Conservation (phyloP, 2,329 filamentous ascomycete species). For the Cordyceps cateniannulata region DNA sequence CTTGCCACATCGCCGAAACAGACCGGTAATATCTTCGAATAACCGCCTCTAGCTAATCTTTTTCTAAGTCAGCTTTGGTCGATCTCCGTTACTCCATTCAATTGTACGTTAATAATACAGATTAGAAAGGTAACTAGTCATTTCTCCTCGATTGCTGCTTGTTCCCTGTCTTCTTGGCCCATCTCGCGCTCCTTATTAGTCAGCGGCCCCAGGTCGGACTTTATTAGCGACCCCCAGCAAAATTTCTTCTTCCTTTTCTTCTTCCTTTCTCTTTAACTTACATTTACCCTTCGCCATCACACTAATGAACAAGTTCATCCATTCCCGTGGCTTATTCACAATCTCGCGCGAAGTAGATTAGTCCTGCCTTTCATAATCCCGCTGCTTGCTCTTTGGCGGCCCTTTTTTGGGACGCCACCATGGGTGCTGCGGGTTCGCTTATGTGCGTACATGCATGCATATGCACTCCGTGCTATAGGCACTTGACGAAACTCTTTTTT, state of each 20-base stretch:
- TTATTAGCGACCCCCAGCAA: slow-evolving; percentile 5
- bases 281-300: slow-evolving; percentile 36
- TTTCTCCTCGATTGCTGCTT: no score
- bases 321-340: slow-evolving; percentile 37
- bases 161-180: no score
- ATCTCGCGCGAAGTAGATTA: slow-evolving; percentile 48
- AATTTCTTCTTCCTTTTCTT: slow-evolving; percentile 22
- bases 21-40: no score
- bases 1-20: no score
- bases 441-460: slow-evolving; percentile 50
- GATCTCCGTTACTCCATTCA: no score
- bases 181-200: background rate
- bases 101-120: no score
- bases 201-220: background rate
- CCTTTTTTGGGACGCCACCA: slow-evolving; percentile 12
- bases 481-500: background rate
- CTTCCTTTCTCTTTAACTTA: slow-evolving; percentile 40
- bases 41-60: no score
- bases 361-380: slow-evolving; percentile 55
- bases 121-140: no score
- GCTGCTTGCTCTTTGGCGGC: slow-evolving; percentile 36
- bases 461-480: background rate
- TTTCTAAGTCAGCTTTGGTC: no score
- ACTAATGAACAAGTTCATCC: slow-evolving; percentile 27
- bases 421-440: slow-evolving; percentile 55